A percentile compares a stretch with the other conserved stretches of the same genome.
Evolutionary conservation across 352 stramenopile genomes (phyloP).

Genomic region (Globisporangium abappressorium): DNA sequence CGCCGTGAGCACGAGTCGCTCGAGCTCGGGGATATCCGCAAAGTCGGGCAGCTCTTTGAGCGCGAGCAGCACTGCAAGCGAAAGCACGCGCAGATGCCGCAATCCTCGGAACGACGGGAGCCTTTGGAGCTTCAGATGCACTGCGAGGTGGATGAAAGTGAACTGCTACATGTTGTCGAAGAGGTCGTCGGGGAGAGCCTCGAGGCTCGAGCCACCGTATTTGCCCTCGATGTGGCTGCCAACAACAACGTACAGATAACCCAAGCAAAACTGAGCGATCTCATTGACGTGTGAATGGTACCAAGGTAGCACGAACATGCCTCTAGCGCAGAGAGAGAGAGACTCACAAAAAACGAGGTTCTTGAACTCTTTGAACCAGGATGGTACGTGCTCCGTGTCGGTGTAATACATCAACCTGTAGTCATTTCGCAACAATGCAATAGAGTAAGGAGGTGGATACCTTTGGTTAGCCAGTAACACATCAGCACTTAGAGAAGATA

Average conservation of each 20-base stretch:
- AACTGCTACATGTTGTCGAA: neutral
- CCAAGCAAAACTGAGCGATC: too few relatives aligned
- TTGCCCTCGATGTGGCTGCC: neutral
- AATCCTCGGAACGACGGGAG: neutral
- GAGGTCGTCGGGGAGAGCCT: neutral
- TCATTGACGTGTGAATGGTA: too few relatives aligned
- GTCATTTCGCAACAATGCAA: too few relatives aligned
- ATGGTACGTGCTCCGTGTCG: neutral
- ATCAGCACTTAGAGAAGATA: too few relatives aligned
- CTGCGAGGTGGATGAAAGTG: neutral
- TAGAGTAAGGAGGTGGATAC: too few relatives aligned
- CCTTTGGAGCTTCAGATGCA: neutral
- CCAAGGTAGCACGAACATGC: too few relatives aligned
- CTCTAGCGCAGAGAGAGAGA: neutral
- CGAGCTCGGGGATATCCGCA: neutral
- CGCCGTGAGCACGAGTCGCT: neutral
- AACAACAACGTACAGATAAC: neutral
- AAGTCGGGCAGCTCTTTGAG: neutral
- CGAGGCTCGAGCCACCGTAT: neutral
- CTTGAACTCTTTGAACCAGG: neutral
- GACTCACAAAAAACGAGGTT: neutral
- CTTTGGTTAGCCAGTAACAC: too few relatives aligned
- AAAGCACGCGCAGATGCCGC: neutral
- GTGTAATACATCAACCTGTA: neutral
- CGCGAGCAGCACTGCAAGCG: too few relatives aligned